Conservation (phyloP, 2,329 filamentous ascomycete genomes). For the Seiridium unicorne region DNA sequence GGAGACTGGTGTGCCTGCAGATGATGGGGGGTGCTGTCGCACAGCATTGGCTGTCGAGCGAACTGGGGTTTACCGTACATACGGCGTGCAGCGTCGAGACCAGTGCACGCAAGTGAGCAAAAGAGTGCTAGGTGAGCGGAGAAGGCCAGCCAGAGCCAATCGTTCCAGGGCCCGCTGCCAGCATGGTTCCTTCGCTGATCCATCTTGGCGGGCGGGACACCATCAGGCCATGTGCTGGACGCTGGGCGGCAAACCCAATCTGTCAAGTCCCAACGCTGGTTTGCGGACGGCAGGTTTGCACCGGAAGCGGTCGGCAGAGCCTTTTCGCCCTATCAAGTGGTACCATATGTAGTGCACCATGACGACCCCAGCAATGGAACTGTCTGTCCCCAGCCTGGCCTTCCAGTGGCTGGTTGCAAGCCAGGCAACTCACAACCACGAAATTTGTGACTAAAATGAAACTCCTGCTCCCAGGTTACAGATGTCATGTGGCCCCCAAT, state of each 20-base stretch:
- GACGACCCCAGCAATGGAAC: too few relatives aligned
- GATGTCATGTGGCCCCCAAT: not conserved
- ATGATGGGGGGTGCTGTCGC: not conserved
- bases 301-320: not conserved
- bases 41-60: not conserved
- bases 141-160: not conserved
- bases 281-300: not conserved
- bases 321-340: not conserved
- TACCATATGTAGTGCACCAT: too few relatives aligned
- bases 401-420: too few relatives aligned
- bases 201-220: not conserved
- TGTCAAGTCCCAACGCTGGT: not conserved
- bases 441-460: not conserved
- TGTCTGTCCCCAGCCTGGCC: too few relatives aligned
- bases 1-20: not conserved
- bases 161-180: not conserved
- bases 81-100: too few relatives aligned
- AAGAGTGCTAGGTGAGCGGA: not conserved
- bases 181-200: not conserved
- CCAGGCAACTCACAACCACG: too few relatives aligned
- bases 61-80: not conserved
- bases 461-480: not conserved
- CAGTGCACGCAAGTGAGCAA: not conserved
- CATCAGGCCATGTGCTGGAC: not conserved
- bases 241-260: not conserved